Conservation (phyloP, 306 rosid genomes). For the Sphenostylis stenocarpa region DNA sequence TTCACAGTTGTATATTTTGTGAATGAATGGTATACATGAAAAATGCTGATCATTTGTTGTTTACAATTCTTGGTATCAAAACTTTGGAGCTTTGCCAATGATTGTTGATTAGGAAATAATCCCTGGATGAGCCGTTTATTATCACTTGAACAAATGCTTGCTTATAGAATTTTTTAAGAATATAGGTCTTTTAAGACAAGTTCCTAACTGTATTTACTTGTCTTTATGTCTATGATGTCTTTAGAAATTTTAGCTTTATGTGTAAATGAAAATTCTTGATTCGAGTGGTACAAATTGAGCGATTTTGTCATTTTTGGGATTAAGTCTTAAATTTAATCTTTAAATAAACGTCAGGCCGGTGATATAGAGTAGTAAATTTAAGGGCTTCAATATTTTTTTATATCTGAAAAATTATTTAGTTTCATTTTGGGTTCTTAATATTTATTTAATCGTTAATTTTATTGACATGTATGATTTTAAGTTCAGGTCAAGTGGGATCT, state of each 20-base stretch:
- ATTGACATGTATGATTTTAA: no score
- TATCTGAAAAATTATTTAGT: no score
- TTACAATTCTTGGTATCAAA: slow-evolving; percentile 4
- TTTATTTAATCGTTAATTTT: no score
- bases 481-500: no score
- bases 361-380: not conserved
- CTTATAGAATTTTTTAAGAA: not conserved
- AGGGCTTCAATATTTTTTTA: not conserved
- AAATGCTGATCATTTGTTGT: slow-evolving; percentile 11
- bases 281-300: not conserved
- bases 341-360: not conserved
- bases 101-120: slow-evolving; percentile 21
- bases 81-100: slow-evolving; percentile 10
- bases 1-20: slow-evolving; percentile 43
- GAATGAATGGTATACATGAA: slow-evolving; percentile 39
- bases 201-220: not conserved
- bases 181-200: not conserved
- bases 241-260: not conserved
- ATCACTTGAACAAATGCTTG: not conserved
- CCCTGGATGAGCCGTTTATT: not conserved
- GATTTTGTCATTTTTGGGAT: not conserved
- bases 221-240: not conserved
- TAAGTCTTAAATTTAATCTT: not conserved
- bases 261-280: not conserved
- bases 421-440: no score